These are phyloP conservation scores for Sporothrix euskadiensis DNA, from an alignment of 2,329 filamentous ascomycete species.

Conservation along the genomic window DNA sequence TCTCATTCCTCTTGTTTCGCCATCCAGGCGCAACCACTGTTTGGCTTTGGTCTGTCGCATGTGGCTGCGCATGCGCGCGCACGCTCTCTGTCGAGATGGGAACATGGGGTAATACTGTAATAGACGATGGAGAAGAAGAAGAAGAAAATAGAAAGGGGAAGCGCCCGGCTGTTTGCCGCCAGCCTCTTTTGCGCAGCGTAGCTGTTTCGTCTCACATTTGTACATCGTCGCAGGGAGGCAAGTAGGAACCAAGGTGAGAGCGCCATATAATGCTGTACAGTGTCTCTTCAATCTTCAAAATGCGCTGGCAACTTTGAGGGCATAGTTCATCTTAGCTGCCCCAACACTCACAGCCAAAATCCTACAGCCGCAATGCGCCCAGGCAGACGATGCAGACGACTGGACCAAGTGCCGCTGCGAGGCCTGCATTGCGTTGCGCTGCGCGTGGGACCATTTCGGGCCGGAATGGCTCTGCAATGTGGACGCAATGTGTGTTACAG, in stretches of 20 bases:
- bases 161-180: conserved; percentile 21
- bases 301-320: not conserved
- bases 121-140: not conserved
- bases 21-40: not conserved
- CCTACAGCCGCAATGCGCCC: not conserved
- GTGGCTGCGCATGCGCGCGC: conserved; percentile 1
- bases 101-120: too few species aligned
- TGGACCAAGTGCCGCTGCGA: conserved; percentile 1
- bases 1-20: not conserved
- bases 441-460: conserved; percentile 1
- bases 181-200: not conserved
- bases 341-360: not conserved
- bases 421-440: conserved; percentile 6
- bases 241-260: not conserved
- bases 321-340: not conserved
- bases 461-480: conserved; percentile 6
- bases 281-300: not conserved
- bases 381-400: not conserved
- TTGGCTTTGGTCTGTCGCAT: not conserved
- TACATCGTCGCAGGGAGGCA: conserved; percentile 9
- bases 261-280: not conserved
- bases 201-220: conserved; percentile 19
- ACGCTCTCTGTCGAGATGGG: not conserved
- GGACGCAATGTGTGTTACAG: not conserved
- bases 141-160: not conserved